Base-by-base conservation (phyloP, 2,329 filamentous ascomycete species). In the Sarocladium kiliense region DNA sequence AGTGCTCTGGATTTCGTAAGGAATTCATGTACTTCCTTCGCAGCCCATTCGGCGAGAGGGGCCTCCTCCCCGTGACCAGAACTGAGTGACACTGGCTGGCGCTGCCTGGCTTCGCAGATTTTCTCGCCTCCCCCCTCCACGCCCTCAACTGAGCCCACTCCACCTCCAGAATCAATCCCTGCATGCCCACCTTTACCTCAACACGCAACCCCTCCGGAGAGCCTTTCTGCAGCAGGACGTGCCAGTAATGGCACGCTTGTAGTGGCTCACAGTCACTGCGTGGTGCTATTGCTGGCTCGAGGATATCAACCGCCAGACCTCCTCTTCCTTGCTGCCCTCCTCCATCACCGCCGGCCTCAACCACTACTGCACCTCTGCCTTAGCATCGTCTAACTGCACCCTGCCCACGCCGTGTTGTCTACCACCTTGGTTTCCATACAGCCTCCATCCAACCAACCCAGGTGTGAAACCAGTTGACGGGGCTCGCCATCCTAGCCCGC, bases 381-480 rank as follows among this genome's bases (percentile, higher is more conserved):
- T 51, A 51, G 47, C n/a, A 51, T 51, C 27, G 14, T 18, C 47
- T 34, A 34, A 21, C 11, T 44, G 14, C 39, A 44, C 39, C 14
- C 39, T 9, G 39, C 39, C n/a, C 19, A 6, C 9, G 16, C 37
- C 7, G 14, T n/a, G 37, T 16, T 16, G 37, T 16, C 18, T 41
- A n/a, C n/a, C n/a, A n/a, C n/a, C n/a, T n/a, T n/a, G n/a, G n/a
- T n/a, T 7, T 45, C 19, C 19, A 7, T 45, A 16, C 18, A 49
- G 44, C 3, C 44, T 47, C 32, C 50, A 39, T 53, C 21, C 32
- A 39, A 21, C 50, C 50, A 27, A 14, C 19, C 34, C 14, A 53
- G 23, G 32, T 11, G 27, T 53, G 50, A 53, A 53, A 53, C 50
- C 34, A 36, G 11, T 53, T 34, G 30, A 53, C 50, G 50, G 50